These are phyloP conservation scores for Trametes maxima DNA, from an alignment of 768 basidiomycete genomes.

Conservation along the genomic window DNA sequence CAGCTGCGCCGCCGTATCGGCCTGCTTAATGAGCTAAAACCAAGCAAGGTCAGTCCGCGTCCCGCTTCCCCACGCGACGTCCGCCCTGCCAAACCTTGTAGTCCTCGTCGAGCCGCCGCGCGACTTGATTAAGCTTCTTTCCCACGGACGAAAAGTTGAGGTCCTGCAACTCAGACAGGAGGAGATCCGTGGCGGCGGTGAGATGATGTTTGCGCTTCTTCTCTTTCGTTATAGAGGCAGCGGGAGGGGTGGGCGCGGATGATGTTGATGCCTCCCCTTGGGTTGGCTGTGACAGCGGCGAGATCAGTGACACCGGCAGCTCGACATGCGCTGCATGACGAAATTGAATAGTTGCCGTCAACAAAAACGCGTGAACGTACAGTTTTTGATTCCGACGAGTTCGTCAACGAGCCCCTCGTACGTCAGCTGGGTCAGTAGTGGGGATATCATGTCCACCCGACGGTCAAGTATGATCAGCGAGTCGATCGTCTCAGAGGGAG, in stretches of 20 bases:
- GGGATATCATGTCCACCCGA: slow-evolving; percentile 92
- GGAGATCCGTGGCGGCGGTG: slow-evolving; percentile 72
- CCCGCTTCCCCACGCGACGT: not conserved
- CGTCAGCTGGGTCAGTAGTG: slow-evolving; percentile 92
- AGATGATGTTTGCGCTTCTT: slow-evolving; percentile 90
- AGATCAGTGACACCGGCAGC: slow-evolving; percentile 70
- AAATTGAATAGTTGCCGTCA: slow-evolving; percentile 12
- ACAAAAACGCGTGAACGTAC: slow-evolving; percentile 48
- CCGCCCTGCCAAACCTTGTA: slow-evolving; percentile 64
- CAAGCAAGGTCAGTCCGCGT: slow-evolving; percentile 6
- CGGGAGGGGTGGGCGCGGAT: slow-evolving; percentile 43
- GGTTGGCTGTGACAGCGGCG: slow-evolving; percentile 48
- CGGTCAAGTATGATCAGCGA: slow-evolving; percentile 89
- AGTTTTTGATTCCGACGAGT: slow-evolving; percentile 84
- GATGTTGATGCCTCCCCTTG: slow-evolving; percentile 32
- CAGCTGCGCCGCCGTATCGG: slow-evolving; percentile 89
- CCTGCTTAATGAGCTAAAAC: slow-evolving; percentile 73
- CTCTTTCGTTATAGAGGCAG: slow-evolving; percentile 63
- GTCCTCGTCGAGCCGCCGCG: slow-evolving; percentile 85
- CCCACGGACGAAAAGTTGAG: slow-evolving; percentile 92
- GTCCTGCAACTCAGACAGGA: slow-evolving; percentile 85
- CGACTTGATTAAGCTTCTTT: slow-evolving; percentile 75
- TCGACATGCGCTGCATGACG: slow-evolving; percentile 68
- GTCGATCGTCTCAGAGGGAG: slow-evolving; percentile 69
- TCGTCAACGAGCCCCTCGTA: slow-evolving; percentile 97